Evolutionary conservation across 1,284 basidiomycete species (phyloP).

Genomic region (Fomitopsis pinicola): DNA sequence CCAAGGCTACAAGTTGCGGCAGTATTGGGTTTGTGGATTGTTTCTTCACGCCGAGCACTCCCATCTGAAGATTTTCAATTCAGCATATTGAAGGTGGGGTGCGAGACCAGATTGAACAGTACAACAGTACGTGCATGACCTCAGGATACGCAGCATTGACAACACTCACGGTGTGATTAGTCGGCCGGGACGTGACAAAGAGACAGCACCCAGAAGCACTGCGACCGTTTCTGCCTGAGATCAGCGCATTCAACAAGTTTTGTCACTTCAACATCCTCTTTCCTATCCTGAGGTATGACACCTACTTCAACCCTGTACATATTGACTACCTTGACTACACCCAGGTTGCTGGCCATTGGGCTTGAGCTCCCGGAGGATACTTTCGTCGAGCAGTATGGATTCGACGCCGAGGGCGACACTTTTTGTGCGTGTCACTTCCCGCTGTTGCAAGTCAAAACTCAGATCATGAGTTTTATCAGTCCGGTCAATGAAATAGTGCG

Average conservation of each 20-base stretch:
- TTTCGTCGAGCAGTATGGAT: constrained; percentile 26
- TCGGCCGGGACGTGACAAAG: constrained; percentile 42
- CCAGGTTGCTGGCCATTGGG: constrained; percentile 39
- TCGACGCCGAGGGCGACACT: constrained; percentile 22
- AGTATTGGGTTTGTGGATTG: constrained; percentile 3
- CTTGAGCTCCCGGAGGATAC: constrained; percentile 30
- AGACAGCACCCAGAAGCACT: constrained; percentile 44
- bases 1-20: constrained; percentile 55
- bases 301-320: not conserved
- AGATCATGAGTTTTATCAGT: constrained; percentile 9
- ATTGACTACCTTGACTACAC: not conserved
- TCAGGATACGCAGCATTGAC: too few relatives aligned
- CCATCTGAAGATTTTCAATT: not conserved
- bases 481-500: constrained; percentile 34
- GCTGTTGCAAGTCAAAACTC: not conserved
- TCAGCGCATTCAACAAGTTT: constrained; percentile 45
- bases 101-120: constrained; percentile 53
- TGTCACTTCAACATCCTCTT: constrained; percentile 49
- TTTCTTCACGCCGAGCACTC: too few relatives aligned
- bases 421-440: constrained; percentile 15
- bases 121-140: constrained; percentile 39
- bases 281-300: constrained; percentile 41
- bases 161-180: constrained; percentile 21
- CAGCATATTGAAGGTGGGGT: constrained; percentile 55
- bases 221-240: constrained; percentile 53